These are phyloP conservation scores for Exobasidium cylindrosporum DNA, from an alignment of 1,284 basidiomycete genomes.

Conservation along the genomic window DNA sequence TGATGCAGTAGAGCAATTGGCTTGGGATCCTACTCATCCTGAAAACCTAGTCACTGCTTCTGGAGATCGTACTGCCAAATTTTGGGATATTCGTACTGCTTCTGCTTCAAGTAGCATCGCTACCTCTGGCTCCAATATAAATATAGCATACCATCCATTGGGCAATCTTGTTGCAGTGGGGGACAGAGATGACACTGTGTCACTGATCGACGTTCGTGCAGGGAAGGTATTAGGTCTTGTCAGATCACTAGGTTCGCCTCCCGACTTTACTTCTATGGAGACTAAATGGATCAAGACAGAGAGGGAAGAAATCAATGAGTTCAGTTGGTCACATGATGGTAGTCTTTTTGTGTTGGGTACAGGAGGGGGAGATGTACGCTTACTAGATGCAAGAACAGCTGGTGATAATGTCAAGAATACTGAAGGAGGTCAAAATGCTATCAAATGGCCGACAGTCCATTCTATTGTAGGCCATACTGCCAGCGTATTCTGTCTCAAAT, in stretches of 20 bases:
- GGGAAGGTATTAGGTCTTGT: conserved; percentile 28
- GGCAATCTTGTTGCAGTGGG: conserved; percentile 43
- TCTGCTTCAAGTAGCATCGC: background rate
- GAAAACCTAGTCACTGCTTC: conserved; percentile 41
- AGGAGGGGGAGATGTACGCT: conserved; percentile 33
- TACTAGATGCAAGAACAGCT: conserved; percentile 10
- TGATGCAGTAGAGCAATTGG: conserved; percentile 45
- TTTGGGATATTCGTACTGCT: conserved; percentile 41
- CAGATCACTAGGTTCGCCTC: conserved; percentile 13
- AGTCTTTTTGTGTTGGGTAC: conserved; percentile 37
- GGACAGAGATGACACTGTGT: conserved; percentile 45
- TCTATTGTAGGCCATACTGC: conserved; percentile 33
- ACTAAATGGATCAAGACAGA: conserved; percentile 13
- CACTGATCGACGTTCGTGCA: conserved; percentile 29
- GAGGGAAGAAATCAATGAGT: conserved; percentile 46
- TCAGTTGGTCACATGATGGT: conserved; percentile 40
- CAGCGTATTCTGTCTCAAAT: conserved; percentile 42
- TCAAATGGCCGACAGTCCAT: conserved; percentile 23
- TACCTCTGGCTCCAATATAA: conserved; percentile 45
- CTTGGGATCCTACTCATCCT: conserved; percentile 38
- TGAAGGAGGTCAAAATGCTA: background rate
- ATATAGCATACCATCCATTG: conserved; percentile 39
- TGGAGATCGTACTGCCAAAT: conserved; percentile 39
- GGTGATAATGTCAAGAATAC: background rate
- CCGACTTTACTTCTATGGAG: background rate